These are phyloP conservation scores for Cystobasidium tubakii DNA, from an alignment of 768 basidiomycete species.

Conservation along the genomic window DNA sequence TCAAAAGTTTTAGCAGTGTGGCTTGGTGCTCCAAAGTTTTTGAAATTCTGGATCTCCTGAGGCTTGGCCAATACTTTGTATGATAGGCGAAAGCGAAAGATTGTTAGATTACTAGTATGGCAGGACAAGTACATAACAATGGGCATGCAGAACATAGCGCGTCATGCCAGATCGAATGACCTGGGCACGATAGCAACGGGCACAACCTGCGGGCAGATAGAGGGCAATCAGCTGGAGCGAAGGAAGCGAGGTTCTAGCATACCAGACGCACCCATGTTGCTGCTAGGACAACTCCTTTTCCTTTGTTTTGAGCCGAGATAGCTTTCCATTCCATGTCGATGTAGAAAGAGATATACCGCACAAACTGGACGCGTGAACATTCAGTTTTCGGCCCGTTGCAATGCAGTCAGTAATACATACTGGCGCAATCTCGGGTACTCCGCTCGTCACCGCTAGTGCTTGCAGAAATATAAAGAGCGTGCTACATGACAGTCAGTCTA, in stretches of 20 bases:
- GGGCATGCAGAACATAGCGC: no score
- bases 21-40: no score
- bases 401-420: no score
- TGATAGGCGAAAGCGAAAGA: no score
- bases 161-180: background rate
- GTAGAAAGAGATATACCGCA: conserved; percentile 74
- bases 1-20: no score
- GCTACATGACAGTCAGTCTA: conserved; percentile 34
- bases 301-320: conserved; percentile 52
- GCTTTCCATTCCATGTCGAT: conserved; percentile 65
- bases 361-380: conserved; percentile 51
- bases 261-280: conserved; percentile 62
- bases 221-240: background rate
- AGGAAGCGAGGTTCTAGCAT: background rate
- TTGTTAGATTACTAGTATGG: no score
- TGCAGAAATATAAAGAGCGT: conserved; percentile 69
- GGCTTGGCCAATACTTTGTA: no score
- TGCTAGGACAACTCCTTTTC: conserved; percentile 75
- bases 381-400: no score
- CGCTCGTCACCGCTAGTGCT: conserved; percentile 65
- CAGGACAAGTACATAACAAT: no score
- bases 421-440: conserved; percentile 73
- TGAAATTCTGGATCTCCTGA: no score
- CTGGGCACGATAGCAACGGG: conserved; percentile 24
- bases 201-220: background rate